Evolutionary conservation across 1,139 yeast genomes (phyloP).

Genomic region (Debaryomyces psychrophilus): DNA sequence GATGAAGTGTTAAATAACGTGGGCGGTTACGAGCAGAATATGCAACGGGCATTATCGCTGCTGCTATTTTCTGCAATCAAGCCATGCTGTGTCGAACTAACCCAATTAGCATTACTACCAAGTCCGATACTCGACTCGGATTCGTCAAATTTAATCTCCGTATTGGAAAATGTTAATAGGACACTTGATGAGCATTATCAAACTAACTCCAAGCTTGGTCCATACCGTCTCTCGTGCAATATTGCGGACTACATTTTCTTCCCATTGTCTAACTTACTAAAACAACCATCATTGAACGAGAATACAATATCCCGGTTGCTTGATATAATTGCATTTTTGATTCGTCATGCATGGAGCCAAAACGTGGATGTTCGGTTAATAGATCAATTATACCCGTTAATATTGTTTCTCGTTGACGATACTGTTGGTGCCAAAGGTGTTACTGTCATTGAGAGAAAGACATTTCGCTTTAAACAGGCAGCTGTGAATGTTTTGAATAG

Average conservation of each 20-base stretch:
- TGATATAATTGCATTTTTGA: slow-evolving; percentile 32
- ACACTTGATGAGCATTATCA: slow-evolving; percentile 21
- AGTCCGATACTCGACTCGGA: slow-evolving; percentile 17
- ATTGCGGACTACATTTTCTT: slow-evolving; percentile 48
- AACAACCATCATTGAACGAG: slow-evolving; percentile 29
- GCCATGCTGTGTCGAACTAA: slow-evolving; percentile 38
- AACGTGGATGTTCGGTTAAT: slow-evolving; percentile 27
- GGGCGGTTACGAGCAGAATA: slow-evolving; percentile 2
- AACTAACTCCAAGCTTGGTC: slow-evolving; percentile 14
- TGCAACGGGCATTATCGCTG: slow-evolving; percentile 26
- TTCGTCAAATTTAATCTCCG: slow-evolving; percentile 16
- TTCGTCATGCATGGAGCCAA: slow-evolving; percentile 36
- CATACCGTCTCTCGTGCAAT: slow-evolving; percentile 32
- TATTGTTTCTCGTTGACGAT: slow-evolving; percentile 21
- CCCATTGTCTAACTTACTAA: slow-evolving; percentile 41
- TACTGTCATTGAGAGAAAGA: slow-evolving; percentile 9
- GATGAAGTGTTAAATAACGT: slow-evolving; percentile 1
- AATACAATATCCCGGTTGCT: slow-evolving; percentile 27
- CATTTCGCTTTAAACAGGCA: slow-evolving; percentile 25
- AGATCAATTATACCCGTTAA: slow-evolving; percentile 42
- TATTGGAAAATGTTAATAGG: slow-evolving; percentile 15
- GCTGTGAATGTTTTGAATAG: slow-evolving; percentile 22
- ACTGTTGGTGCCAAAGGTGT: slow-evolving; percentile 3
- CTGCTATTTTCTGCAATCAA: slow-evolving; percentile 34
- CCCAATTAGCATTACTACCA: slow-evolving; percentile 25